Conservation (phyloP, 106 monocot species). For the Dioscorea alata region DNA sequence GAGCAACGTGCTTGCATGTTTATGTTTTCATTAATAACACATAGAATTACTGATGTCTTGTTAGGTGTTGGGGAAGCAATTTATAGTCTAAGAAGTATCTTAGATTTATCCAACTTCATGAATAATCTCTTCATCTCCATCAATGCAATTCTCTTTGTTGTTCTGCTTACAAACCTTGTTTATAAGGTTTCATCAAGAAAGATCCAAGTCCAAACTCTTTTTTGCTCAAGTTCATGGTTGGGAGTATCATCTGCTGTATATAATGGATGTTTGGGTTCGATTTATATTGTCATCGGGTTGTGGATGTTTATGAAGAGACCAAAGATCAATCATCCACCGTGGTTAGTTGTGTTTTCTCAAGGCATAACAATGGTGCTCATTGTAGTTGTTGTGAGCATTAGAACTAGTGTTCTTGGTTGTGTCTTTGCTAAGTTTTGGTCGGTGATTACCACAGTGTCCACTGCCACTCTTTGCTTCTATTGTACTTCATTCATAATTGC, state of each 20-base stretch:
- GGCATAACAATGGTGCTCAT: slow-evolving; percentile 38
- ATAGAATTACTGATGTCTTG: not conserved
- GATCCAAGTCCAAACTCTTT: not conserved
- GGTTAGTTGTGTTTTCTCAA: slow-evolving; percentile 43
- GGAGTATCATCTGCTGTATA: slow-evolving; percentile 8
- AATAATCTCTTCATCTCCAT: slow-evolving; percentile 29
- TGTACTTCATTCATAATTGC: slow-evolving; percentile 29
- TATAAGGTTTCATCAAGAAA: slow-evolving; percentile 11
- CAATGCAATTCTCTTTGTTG: slow-evolving; percentile 26
- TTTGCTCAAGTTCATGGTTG: slow-evolving; percentile 19
- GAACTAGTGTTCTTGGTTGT: not conserved
- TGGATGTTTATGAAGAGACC: slow-evolving; percentile 29
- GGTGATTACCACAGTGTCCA: slow-evolving; percentile 5
- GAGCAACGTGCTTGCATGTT: not conserved
- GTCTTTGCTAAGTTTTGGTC: slow-evolving; percentile 27
- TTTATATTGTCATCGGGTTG: slow-evolving; percentile 36
- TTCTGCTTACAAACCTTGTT: slow-evolving; percentile 21
- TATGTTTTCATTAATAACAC: not conserved
- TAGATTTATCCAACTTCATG: slow-evolving; percentile 26
- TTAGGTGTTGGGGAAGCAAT: slow-evolving; percentile 14
- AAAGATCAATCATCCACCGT: slow-evolving; percentile 24
- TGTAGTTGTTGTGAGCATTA: slow-evolving; percentile 7
- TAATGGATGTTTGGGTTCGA: slow-evolving; percentile 39
- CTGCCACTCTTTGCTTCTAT: slow-evolving; percentile 36
- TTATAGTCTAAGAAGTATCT: slow-evolving; percentile 7